Base-by-base conservation (phyloP, 768 basidiomycete species). In the Phylloporus rhodoxanthus region DNA sequence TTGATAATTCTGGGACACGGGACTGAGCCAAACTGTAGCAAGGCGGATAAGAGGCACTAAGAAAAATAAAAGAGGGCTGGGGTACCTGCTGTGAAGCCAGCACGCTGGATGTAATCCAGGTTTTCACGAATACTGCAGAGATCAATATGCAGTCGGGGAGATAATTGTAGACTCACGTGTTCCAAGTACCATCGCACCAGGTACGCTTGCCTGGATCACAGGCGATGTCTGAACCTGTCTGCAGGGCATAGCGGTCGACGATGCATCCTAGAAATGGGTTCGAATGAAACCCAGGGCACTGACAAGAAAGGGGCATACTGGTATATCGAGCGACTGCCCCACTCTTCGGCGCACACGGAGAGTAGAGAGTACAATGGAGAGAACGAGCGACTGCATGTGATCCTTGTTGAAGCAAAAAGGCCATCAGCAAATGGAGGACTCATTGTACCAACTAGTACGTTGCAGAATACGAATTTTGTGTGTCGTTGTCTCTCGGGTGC, bases 401-500 rank as follows among this genome's bases (percentile, higher is more conserved):
- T n/a, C 10, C 25, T n/a, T n/a, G n/a, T n/a, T n/a, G n/a, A n/a
- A n/a, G n/a, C n/a, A n/a, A n/a, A n/a, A n/a, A n/a, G n/a, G n/a
- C n/a, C n/a, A n/a, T n/a, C n/a, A n/a, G n/a, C n/a, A n/a, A n/a
- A n/a, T n/a, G n/a, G n/a, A n/a, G n/a, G n/a, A n/a, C n/a, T n/a
- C n/a, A n/a, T n/a, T n/a, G n/a, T n/a, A n/a, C n/a, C n/a, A n/a
- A n/a, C n/a, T n/a, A n/a, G n/a, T n/a, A n/a, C n/a, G n/a, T n/a
- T n/a, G n/a, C n/a, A n/a, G n/a, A n/a, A n/a, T n/a, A n/a, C n/a
- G n/a, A 72, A 98, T 99, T 54, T 76, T 99, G 33, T 87, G 92
- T 45, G 92, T 97, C 19, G 96, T 99, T 45, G 93, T 94, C 36
- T 90, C 93, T 29, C 81, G 96, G 43, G 94, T 99, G 47, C 86